Base-by-base conservation (phyloP, 441 rosid species). In the Jatropha podagrica region DNA sequence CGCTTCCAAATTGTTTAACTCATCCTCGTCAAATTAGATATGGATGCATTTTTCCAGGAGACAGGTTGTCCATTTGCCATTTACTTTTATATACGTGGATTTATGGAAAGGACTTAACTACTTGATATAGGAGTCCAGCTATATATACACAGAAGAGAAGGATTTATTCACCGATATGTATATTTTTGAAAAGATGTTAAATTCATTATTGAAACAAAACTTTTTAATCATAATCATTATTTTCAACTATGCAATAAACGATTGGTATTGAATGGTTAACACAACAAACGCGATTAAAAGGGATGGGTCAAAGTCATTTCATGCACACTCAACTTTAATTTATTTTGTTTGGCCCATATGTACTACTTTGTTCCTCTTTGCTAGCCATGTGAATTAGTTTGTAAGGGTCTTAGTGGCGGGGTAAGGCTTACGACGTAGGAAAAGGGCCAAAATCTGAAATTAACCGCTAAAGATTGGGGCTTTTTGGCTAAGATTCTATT, bases 391-490 rank as follows among this genome's bases (percentile, higher is more conserved):
- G 75, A 72, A 23, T 60, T 27, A 56, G 23, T 5, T 14, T 42
- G 38, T 8, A 72, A 42, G 14, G n/a, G 17, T 48, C 48, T 15
- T 71, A 73, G 62, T 73, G 32, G 75, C 32, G 60, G 75, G 75
- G 60, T 18, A 62, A 7, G 38, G 7, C n/a, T n/a, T n/a, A n/a
- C 46, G 42, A 20, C 9, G 8, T 20, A n/a, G 51, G 41, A 65
- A 40, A 23, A 10, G 14, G 42, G 7, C 8, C 42, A 42, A 65
- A n/a, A 14, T 18, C 12, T 60, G 17, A 27, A 26, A 60, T 67
- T 60, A 26, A 60, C 75, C 7, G 26, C 27, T 52, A 14, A 46
- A 48, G 4, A 44, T 23, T 14, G 13, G 37, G 18, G 52, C 41
- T 58, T 38, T 32, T 13, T 14, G 7, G 4, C 5, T 15, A 32